Evolutionary conservation across 2,329 filamentous ascomycete species (phyloP).

Genomic region (Ceratocystis eucalypticola): DNA sequence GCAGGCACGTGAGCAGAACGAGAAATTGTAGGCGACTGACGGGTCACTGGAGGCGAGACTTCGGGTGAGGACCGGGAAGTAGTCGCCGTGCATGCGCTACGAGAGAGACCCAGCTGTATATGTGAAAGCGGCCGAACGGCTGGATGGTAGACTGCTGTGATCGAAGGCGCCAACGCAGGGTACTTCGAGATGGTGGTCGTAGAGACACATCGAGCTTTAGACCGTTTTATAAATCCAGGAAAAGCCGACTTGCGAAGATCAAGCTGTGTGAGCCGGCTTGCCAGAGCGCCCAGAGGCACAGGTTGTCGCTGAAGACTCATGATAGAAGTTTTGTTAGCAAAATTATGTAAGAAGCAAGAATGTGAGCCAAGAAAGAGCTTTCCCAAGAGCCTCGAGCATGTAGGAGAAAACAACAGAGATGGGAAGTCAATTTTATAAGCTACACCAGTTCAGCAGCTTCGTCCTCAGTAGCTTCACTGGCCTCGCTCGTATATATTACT

Average conservation of each 20-base stretch:
- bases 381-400: background rate
- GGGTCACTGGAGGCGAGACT: constrained; percentile 7
- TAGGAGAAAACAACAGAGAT: background rate
- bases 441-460: background rate
- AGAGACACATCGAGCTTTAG: background rate
- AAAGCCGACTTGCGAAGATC: background rate
- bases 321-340: constrained; percentile 1
- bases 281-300: constrained; percentile 3
- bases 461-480: no score
- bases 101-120: no score
- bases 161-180: no score
- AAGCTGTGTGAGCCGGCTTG: background rate
- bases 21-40: background rate
- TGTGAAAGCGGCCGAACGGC: no score
- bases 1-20: constrained; percentile 3
- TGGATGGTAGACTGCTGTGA: no score
- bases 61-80: constrained; percentile 8
- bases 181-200: background rate
- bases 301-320: constrained; percentile 10
- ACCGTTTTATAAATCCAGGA: background rate
- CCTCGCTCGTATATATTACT: no score
- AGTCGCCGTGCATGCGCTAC: background rate
- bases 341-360: background rate
- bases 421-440: background rate
- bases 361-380: background rate